Base-by-base conservation (phyloP, 768 basidiomycete species). In the Amanita phalloides region DNA sequence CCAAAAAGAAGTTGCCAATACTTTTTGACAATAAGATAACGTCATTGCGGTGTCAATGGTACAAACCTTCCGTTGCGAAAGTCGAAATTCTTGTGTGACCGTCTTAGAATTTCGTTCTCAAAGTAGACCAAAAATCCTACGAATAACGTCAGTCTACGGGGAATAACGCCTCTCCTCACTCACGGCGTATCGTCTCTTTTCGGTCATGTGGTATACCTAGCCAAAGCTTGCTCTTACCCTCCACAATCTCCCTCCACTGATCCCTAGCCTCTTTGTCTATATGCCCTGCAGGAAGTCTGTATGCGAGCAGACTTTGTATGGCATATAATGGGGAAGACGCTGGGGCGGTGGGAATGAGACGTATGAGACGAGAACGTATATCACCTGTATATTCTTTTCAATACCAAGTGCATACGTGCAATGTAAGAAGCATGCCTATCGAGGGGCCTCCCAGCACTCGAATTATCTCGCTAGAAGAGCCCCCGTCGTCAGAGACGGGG, bases 401-500 rank as follows among this genome's bases (percentile, higher is more conserved):
- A 10, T 44, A 4, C 17, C 6, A 8, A 10, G 17, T 7, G 9
- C 10, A 30, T 30, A n/a, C 26, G 23, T 51, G 20, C 46, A 20
- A 30, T 43, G 48, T 33, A 25, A 48, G 41, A 35, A 33, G 57
- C 51, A 53, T 59, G 86, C 89, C 87, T 60, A 93, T 79, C 32
- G 89, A 90, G 20, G 89, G 87, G 2, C 89, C 89, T 14, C 86
- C 88, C 49, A 97, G 73, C 21, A 93, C 90, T 45, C 93, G 81
- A 48, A 93, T 89, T 48, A 95, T 95, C 71, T 96, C 93, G 57
- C 88, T 89, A 2, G 92, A 95, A 3, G 90, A 92, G 41, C 94
- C 94, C 1, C 94, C 94, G 64, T 97, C 92, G 62, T 97, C 94
- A 5, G 91, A 94, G 30, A 97, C 90, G 4, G 94, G 94, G 32